A percentile compares a stretch with the other conserved stretches of the same genome.
Evolutionary conservation across 768 basidiomycete species (phyloP).

Genomic region (Termitomyces sp.): DNA sequence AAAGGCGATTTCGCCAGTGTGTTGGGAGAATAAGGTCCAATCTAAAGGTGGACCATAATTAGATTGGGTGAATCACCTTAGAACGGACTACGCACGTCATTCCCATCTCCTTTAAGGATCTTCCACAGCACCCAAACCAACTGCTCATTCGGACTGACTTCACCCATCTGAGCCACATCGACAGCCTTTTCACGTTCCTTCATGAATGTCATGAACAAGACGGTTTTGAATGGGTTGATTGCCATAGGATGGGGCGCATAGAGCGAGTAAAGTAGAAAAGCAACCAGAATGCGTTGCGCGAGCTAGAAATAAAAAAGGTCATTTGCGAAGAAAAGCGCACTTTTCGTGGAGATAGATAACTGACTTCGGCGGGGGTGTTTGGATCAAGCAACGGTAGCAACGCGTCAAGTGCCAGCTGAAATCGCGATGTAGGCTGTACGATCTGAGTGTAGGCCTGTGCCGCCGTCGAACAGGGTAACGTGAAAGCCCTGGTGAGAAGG

Average conservation of each 20-base stretch:
- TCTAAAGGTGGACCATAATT: conserved; percentile 33
- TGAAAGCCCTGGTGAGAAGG: conserved; percentile 58
- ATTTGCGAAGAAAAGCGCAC: neutral
- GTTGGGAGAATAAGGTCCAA: conserved; percentile 76
- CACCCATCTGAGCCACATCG: conserved; percentile 39
- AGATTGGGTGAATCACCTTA: neutral
- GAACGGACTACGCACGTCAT: conserved; percentile 49
- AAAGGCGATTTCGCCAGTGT: conserved; percentile 70
- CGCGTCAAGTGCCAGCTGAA: conserved; percentile 81
- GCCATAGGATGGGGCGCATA: conserved; percentile 76
- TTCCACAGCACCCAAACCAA: conserved; percentile 87
- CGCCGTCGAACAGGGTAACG: conserved; percentile 71
- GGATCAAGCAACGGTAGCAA: conserved; percentile 66
- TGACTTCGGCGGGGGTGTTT: conserved; percentile 47
- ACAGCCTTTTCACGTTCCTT: conserved; percentile 63
- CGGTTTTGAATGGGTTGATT: conserved; percentile 79
- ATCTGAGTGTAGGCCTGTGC: conserved; percentile 71
- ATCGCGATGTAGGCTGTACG: conserved; percentile 69
- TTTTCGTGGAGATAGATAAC: conserved; percentile 10
- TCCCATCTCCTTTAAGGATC: conserved; percentile 76
- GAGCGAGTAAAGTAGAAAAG: conserved; percentile 74
- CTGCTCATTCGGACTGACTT: conserved; percentile 61
- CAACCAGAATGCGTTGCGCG: conserved; percentile 68
- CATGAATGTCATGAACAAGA: conserved; percentile 58
- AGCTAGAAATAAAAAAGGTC: conserved; percentile 34